Percentiles rank a stretch among this genome's conserved stretches.
phyloP scores from a whole-genome alignment of 306 rosid species.

The Sindora glabra region DNA sequence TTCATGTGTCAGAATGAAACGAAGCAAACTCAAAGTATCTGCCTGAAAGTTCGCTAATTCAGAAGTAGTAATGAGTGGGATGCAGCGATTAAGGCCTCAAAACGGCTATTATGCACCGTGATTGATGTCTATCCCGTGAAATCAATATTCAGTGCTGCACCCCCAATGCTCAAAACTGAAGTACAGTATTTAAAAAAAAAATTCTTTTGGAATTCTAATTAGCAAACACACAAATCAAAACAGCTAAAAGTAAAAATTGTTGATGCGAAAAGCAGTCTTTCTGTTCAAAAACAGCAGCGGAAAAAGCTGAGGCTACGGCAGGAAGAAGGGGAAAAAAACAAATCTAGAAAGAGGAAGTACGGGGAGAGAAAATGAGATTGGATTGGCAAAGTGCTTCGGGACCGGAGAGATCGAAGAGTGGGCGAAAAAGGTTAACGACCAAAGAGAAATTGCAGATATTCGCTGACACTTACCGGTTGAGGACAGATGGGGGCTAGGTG shows the following conservation, averaged over 20 bases:
- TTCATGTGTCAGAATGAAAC: not conserved
- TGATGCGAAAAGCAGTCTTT: slow-evolving; percentile 23
- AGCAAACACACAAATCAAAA: not conserved
- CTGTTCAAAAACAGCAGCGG: not conserved
- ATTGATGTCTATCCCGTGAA: not conserved
- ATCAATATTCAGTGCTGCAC: not conserved
- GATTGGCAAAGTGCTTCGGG: not conserved
- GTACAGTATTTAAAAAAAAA: not conserved
- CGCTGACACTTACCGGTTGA: not conserved
- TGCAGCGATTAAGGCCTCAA: slow-evolving; percentile 6
- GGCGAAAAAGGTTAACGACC: not conserved
- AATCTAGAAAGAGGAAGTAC: slow-evolving; percentile 23
- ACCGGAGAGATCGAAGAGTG: slow-evolving; percentile 10
- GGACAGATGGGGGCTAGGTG: slow-evolving; percentile 5
- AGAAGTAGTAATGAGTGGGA: not conserved
- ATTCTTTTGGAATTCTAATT: slow-evolving; percentile 4
- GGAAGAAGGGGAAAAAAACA: slow-evolving; percentile 17
- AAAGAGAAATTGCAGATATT: not conserved
- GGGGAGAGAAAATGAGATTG: slow-evolving; percentile 20
- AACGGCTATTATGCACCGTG: not conserved
- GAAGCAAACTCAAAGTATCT: not conserved
- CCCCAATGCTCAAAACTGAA: not conserved
- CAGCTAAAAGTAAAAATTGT: not conserved
- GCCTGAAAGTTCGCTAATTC: not conserved
- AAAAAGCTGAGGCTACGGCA: slow-evolving; percentile 20